Evolutionary conservation across 148 eudicot species (phyloP).

Genomic region (Hydrangea macrophylla): DNA sequence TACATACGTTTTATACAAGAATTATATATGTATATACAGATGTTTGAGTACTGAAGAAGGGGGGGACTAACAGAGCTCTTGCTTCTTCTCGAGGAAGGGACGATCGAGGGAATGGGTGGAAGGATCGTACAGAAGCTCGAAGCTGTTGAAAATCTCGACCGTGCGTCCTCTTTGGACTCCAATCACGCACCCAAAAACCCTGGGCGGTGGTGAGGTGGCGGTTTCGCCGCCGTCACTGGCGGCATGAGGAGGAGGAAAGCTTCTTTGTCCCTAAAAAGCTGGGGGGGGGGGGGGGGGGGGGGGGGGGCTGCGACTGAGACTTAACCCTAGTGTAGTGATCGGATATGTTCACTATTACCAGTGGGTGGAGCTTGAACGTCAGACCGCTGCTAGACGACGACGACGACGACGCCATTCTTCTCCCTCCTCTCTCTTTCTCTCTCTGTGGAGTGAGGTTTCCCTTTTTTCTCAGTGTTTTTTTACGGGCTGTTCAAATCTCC

Average conservation of each 20-base stretch:
- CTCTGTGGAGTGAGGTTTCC: too few relatives aligned
- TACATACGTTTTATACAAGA: not conserved
- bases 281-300: conserved; percentile 22
- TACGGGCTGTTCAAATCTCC: too few relatives aligned
- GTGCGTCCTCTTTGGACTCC: conserved; percentile 83
- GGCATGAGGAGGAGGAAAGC: too few relatives aligned
- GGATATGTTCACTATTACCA: conserved; percentile 83
- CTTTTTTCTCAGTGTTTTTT: too few relatives aligned
- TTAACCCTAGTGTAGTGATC: conserved; percentile 80
- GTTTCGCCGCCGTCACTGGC: conserved; percentile 19
- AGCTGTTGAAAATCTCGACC: conserved; percentile 94
- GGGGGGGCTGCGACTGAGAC: conserved; percentile 46
- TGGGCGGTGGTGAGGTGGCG: conserved; percentile 25
- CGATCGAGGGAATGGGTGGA: conserved; percentile 65
- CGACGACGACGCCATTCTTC: conserved; percentile 65
- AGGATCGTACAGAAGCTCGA: conserved; percentile 69
- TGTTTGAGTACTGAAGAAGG: not conserved
- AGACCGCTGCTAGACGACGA: conserved; percentile 84
- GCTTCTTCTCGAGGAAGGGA: conserved; percentile 74
- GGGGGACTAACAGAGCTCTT: conserved; percentile 70
- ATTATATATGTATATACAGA: not conserved
- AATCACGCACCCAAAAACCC: conserved; percentile 86
- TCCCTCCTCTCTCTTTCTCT: not conserved
- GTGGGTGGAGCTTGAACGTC: conserved; percentile 93
- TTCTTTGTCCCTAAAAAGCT: conserved; percentile 83